These are phyloP conservation scores for Cajanus cajan DNA, from an alignment of 306 rosid genomes.

Conservation along the genomic window DNA sequence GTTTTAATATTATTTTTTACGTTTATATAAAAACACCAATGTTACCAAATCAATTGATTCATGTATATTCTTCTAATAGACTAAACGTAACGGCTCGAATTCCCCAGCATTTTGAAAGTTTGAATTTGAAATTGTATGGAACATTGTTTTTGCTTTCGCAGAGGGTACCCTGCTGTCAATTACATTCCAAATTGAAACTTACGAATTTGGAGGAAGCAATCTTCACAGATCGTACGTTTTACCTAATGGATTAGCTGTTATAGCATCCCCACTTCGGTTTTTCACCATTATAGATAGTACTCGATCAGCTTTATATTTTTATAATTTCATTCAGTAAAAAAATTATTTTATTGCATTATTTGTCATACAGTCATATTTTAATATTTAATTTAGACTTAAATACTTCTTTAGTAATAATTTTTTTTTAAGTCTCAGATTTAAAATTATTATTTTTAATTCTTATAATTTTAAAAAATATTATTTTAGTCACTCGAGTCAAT, in stretches of 20 bases:
- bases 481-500: no score
- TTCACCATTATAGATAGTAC: background rate
- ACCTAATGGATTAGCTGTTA: background rate
- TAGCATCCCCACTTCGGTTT: background rate
- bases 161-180: background rate
- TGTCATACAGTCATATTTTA: no score
- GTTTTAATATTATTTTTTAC: no score
- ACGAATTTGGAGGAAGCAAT: background rate
- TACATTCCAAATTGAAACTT: background rate
- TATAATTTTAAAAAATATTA: no score
- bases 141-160: background rate
- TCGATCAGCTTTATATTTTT: background rate
- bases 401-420: no score
- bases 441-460: no score
- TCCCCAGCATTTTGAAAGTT: background rate
- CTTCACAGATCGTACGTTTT: background rate
- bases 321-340: background rate
- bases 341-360: no score
- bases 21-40: background rate
- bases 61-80: background rate
- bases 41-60: background rate
- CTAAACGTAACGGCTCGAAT: background rate
- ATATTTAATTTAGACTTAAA: no score
- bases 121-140: background rate
- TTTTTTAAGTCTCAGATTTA: no score